A percentile compares a stretch with the other conserved stretches of the same genome.
These are phyloP conservation scores for Phalaenopsis equestris DNA, from an alignment of 106 monocot species.

Conservation along the genomic window DNA sequence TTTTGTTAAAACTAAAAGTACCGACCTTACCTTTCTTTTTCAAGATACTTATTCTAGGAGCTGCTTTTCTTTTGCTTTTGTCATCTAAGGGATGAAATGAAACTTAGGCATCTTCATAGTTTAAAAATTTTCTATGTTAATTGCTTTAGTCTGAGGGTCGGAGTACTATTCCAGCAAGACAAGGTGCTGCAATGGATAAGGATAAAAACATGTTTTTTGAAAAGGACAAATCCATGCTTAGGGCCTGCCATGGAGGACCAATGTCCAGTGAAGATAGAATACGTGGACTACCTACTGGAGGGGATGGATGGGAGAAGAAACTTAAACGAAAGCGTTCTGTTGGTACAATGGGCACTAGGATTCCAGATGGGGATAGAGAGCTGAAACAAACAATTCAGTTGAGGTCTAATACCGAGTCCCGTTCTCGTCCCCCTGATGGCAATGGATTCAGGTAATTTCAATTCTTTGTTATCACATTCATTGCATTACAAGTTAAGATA, in stretches of 20 bases:
- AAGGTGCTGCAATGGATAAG: slow-evolving; percentile 33
- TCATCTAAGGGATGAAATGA: not conserved
- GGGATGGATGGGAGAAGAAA: slow-evolving; percentile 79
- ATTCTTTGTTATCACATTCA: not conserved
- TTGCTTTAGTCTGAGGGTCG: slow-evolving; percentile 60
- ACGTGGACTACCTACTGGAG: slow-evolving; percentile 49
- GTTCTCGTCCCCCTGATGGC: slow-evolving; percentile 35
- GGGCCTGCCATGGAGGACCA: slow-evolving; percentile 37
- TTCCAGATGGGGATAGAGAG: slow-evolving; percentile 59
- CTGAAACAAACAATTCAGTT: slow-evolving; percentile 40
- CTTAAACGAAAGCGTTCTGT: slow-evolving; percentile 70
- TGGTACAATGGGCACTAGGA: slow-evolving; percentile 46
- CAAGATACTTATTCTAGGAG: not conserved
- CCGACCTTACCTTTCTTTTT: not conserved
- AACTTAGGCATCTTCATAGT: not conserved
- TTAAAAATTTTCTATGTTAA: not conserved
- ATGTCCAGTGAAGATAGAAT: slow-evolving; percentile 45
- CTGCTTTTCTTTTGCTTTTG: not conserved
- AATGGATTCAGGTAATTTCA: slow-evolving; percentile 49
- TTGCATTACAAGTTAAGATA: not conserved
- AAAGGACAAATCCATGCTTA: slow-evolving; percentile 50
- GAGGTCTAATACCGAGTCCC: slow-evolving; percentile 42
- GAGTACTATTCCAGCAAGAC: slow-evolving; percentile 34
- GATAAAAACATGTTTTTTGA: slow-evolving; percentile 43
- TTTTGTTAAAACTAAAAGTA: not conserved